These are phyloP conservation scores for Cercospora sp. DNA, from an alignment of 2,329 filamentous ascomycete genomes.

Conservation along the genomic window DNA sequence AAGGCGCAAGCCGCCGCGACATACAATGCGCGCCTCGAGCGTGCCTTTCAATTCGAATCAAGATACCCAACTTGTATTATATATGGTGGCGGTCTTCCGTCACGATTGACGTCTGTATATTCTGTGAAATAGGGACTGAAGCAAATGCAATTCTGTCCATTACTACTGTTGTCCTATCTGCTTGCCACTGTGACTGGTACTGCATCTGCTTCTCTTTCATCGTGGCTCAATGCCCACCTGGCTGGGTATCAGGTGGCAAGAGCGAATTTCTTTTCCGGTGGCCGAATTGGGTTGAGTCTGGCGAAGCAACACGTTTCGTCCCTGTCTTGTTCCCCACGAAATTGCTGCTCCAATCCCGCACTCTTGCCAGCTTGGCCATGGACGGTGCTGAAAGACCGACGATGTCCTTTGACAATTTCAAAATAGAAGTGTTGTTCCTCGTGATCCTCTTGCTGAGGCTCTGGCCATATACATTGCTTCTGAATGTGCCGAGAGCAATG, in stretches of 20 bases:
- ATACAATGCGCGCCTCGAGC: neutral
- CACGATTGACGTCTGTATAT: neutral
- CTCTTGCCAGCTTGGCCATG: conserved; percentile 62
- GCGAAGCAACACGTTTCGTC: neutral
- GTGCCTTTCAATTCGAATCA: neutral
- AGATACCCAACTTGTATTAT: conserved; percentile 8
- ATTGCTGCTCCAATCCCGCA: conserved; percentile 71
- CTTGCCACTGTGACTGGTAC: neutral
- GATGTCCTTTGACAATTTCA: conserved; percentile 20
- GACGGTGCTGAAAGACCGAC: conserved; percentile 59
- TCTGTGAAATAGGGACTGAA: neutral
- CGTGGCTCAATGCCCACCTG: conserved; percentile 6
- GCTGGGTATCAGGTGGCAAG: conserved; percentile 39
- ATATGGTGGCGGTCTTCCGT: neutral
- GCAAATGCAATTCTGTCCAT: neutral
- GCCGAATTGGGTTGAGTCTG: neutral
- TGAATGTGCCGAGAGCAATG: conserved; percentile 74
- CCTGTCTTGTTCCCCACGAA: conserved; percentile 57
- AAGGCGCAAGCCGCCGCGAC: neutral
- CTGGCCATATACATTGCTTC: conserved; percentile 77
- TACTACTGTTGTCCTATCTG: neutral
- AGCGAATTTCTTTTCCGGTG: conserved; percentile 17
- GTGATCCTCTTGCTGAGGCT: conserved; percentile 73
- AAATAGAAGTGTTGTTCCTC: conserved; percentile 62
- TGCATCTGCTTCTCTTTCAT: neutral